Percentiles rank a stretch among this genome's conserved stretches.
These are phyloP conservation scores for Polygonum maritimum DNA, from an alignment of 148 eudicot genomes.

Conservation along the genomic window DNA sequence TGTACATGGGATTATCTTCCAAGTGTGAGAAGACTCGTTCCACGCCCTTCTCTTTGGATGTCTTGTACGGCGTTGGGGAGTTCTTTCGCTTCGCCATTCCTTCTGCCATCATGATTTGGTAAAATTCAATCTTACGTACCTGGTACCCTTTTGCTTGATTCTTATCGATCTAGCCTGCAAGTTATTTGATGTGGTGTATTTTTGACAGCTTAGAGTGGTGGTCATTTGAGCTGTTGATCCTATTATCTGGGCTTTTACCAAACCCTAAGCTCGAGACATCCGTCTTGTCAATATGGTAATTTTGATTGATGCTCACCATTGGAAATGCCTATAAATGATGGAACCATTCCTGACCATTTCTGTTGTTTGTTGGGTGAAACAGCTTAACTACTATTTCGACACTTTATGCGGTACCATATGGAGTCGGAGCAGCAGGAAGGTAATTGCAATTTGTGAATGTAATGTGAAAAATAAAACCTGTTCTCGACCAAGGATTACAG, in stretches of 20 bases:
- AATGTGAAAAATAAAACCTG: neutral
- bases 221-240: constrained; percentile 72
- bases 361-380: constrained; percentile 4
- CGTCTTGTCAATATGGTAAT: constrained; percentile 59
- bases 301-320: constrained; percentile 22
- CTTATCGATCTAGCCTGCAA: neutral
- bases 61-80: constrained; percentile 19
- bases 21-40: constrained; percentile 27
- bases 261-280: constrained; percentile 79
- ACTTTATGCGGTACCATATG: constrained; percentile 65
- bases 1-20: constrained; percentile 28
- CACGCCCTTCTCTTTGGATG: constrained; percentile 20
- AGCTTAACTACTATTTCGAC: constrained; percentile 62
- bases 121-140: neutral
- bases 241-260: constrained; percentile 71
- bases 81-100: constrained; percentile 39
- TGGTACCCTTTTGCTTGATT: neutral
- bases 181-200: neutral
- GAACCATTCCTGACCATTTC: neutral
- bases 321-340: neutral
- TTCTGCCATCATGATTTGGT: constrained; percentile 50
- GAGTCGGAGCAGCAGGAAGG: constrained; percentile 76
- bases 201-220: constrained; percentile 62
- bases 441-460: constrained; percentile 1
- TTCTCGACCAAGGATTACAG: neutral